Evolutionary conservation across 768 basidiomycete genomes (phyloP).

Genomic region (Mycena sanguinolenta): DNA sequence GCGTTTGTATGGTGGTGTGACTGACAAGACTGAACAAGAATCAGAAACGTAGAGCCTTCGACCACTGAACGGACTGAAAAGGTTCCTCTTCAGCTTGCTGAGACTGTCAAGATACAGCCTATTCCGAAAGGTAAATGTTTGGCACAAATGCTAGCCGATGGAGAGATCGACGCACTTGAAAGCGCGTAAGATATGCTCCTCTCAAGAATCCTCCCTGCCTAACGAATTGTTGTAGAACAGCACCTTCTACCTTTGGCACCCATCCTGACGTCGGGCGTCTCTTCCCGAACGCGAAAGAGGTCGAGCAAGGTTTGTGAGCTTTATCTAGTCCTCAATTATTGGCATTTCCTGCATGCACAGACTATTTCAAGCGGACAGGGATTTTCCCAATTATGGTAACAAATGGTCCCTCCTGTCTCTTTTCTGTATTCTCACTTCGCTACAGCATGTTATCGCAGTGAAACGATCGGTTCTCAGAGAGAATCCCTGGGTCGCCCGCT

Average conservation of each 20-base stretch:
- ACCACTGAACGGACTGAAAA: conserved; percentile 36
- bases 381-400: conserved; percentile 37
- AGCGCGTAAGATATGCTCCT: conserved; percentile 31
- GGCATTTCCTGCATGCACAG: not conserved
- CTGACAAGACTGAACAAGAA: not conserved
- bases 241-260: conserved; percentile 34
- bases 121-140: conserved; percentile 37
- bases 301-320: conserved; percentile 23
- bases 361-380: conserved; percentile 37
- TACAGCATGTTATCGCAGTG: conserved; percentile 33
- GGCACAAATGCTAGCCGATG: conserved; percentile 38
- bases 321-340: not conserved
- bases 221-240: conserved; percentile 22
- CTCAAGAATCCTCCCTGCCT: not conserved
- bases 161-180: conserved; percentile 35
- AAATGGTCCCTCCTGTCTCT: not conserved
- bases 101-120: conserved; percentile 32
- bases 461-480: conserved; percentile 34
- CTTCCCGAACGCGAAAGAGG: conserved; percentile 32
- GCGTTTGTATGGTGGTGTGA: not conserved
- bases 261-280: conserved; percentile 35
- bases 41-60: conserved; percentile 34
- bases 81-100: conserved; percentile 34
- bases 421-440: not conserved
- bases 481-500: conserved; percentile 34